A percentile compares a stretch with the other conserved stretches of the same genome.
Evolutionary conservation across 2,329 filamentous ascomycete genomes (phyloP).

Genomic region (Pseudogymnoascus sp.): DNA sequence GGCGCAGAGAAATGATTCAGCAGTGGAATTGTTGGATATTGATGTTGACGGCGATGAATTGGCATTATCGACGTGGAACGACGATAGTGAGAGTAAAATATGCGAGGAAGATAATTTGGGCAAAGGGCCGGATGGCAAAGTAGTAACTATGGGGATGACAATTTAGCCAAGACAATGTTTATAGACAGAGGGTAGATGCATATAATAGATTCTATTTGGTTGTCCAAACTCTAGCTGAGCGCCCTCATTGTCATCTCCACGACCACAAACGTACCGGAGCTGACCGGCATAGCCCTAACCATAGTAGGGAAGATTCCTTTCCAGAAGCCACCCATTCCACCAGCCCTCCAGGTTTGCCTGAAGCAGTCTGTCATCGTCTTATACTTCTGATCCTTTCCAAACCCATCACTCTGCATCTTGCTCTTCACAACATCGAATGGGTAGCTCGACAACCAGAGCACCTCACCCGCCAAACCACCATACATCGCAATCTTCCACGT

Average conservation of each 20-base stretch:
- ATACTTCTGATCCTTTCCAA: conserved; percentile 64
- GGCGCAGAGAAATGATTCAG: not conserved
- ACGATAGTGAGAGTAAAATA: not conserved
- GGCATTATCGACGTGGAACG: not conserved
- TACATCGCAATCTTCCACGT: conserved; percentile 84
- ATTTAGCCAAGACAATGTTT: not conserved
- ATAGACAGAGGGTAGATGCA: not conserved
- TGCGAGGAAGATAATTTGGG: not conserved
- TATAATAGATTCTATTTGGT: not conserved
- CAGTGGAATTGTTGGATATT: not conserved
- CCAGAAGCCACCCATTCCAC: conserved; percentile 84
- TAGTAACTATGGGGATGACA: not conserved
- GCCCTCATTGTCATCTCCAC: conserved; percentile 59
- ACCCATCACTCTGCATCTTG: conserved; percentile 98
- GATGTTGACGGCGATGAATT: not conserved
- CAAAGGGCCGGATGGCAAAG: not conserved
- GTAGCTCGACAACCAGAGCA: conserved; percentile 86
- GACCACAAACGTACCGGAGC: conserved; percentile 93
- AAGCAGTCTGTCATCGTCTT: conserved; percentile 84
- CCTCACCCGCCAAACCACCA: conserved; percentile 88
- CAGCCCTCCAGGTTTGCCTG: conserved; percentile 65
- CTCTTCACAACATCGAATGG: conserved; percentile 97
- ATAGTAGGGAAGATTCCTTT: conserved; percentile 86
- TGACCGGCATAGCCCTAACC: conserved; percentile 92
- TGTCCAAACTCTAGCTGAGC: conserved; percentile 2